phyloP scores from a whole-genome alignment of 345 rosid species.

The Pugionium cornutum region DNA sequence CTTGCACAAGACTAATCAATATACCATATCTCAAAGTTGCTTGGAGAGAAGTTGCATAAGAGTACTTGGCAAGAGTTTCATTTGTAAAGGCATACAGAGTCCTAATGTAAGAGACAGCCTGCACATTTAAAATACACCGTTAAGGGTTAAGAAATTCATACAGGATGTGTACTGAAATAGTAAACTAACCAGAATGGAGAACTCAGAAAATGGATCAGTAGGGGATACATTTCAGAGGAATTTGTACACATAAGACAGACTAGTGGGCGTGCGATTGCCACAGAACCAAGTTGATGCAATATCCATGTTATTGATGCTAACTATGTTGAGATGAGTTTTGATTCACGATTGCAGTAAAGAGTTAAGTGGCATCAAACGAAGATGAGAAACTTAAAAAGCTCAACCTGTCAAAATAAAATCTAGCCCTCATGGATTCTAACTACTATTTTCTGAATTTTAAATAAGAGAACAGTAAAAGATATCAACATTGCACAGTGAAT shows the following conservation, averaged over 20 bases:
- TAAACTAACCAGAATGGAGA: constrained; percentile 21
- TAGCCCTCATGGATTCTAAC: constrained; percentile 15
- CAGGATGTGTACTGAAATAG: background rate
- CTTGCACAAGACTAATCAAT: constrained; percentile 97
- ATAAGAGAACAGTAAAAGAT: constrained; percentile 9
- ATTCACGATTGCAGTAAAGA: constrained; percentile 7
- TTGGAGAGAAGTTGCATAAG: constrained; percentile 96
- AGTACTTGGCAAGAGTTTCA: constrained; percentile 96
- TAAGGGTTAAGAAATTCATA: constrained; percentile 13
- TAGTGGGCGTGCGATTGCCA: constrained; percentile 1
- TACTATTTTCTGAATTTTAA: constrained; percentile 5
- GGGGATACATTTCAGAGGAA: constrained; percentile 21
- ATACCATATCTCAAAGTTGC: constrained; percentile 98
- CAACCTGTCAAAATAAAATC: constrained; percentile 5
- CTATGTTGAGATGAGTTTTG: constrained; percentile 16
- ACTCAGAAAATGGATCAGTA: constrained; percentile 10
- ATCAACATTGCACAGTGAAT: constrained; percentile 14
- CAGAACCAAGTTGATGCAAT: constrained; percentile 12
- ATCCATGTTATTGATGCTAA: constrained; percentile 12
- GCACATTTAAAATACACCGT: constrained; percentile 42
- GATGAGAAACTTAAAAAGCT: constrained; percentile 17
- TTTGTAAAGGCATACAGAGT: constrained; percentile 97
- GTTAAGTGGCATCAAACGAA: constrained; percentile 3
- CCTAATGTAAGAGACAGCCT: constrained; percentile 88
- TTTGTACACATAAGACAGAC: constrained; percentile 16